Evolutionary conservation across 306 rosid species (phyloP), one percentile per base, ranked within the genome.

Genomic region (Lagenaria siceraria): DNA sequence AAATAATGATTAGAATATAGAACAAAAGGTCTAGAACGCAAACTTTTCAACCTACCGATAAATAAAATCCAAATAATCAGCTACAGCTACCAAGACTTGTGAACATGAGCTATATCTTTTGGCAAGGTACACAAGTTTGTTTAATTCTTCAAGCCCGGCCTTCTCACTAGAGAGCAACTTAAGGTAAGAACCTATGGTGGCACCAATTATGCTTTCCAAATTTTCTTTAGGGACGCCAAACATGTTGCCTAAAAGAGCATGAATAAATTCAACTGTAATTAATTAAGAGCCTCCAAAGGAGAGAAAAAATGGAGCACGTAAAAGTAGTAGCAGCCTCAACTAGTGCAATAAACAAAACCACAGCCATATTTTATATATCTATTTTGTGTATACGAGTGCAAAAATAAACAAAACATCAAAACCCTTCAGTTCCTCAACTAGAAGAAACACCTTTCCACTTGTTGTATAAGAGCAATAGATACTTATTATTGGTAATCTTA

Each of bases 191-290:
- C 82, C 78, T 75, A 94, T 19, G 68, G 88, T 79, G 55, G 92
- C 87, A 42, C 98, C 97, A 74, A 92, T 73, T 82, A 92, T 78
- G 84, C 95, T 84, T 85, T 90, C 85, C 92, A 88, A 88, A 60
- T 80, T 79, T 58, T 59, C 62, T 84, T 73, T 85, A 71, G 87
- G 78, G 36, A 61, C 24, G 52, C 88, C 93, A 38, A 83, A 84
- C 59, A 79, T 49, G 74, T 2, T 58, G 22, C 78, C 96, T 89
- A 85, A 56, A 74, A 81, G 55, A 79, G 52, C 13, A 29, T 17
- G 35, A 77, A 14, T 55, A 56, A 19, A 65, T 33, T 68, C 48
- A 78, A 54, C 27, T 35, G 52, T 74, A 33, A 25, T 25, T 25
- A 71, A 48, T 25, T 25, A 71, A 48, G 76, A 71, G 48, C 1